A percentile compares a stretch with the other conserved stretches of the same genome.
Conservation (phyloP, 106 monocot genomes). For the Dendrobium officinale region DNA sequence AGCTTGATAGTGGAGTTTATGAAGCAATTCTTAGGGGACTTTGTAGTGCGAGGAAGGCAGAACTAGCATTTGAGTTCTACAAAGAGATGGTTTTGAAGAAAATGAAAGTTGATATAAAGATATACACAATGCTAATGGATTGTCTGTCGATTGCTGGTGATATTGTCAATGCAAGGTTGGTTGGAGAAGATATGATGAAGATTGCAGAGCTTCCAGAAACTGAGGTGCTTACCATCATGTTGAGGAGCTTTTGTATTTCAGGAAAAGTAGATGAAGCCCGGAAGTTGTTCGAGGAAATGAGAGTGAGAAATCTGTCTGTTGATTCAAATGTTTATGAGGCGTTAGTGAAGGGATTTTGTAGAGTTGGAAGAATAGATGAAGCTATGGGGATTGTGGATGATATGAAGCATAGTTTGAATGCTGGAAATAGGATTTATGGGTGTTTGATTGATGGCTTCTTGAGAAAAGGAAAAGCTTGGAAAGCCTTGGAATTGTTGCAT, state of each 20-base stretch:
- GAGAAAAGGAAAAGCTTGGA: constrained; percentile 26
- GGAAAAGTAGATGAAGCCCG: constrained; percentile 50
- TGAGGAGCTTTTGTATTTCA: constrained; percentile 60
- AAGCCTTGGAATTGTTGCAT: constrained; percentile 38
- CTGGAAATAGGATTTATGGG: constrained; percentile 28
- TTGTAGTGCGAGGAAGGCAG: constrained; percentile 34
- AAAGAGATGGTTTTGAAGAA: constrained; percentile 53
- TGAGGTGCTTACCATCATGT: constrained; percentile 28
- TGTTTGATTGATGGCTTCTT: constrained; percentile 60
- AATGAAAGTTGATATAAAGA: constrained; percentile 17
- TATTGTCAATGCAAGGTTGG: constrained; percentile 14
- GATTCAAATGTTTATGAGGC: constrained; percentile 21
- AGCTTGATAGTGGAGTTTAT: constrained; percentile 40
- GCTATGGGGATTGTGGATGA: constrained; percentile 40
- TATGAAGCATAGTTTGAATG: constrained; percentile 20
- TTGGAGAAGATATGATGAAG: constrained; percentile 66
- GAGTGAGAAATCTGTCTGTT: constrained; percentile 16
- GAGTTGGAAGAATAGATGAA: constrained; percentile 37
- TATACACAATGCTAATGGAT: constrained; percentile 39
- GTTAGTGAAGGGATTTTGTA: constrained; percentile 53
- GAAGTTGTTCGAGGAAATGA: constrained; percentile 42
- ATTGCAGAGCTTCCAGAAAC: constrained; percentile 20
- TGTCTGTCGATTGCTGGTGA: constrained; percentile 37
- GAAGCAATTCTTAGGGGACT: constrained; percentile 38
- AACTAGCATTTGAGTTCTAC: constrained; percentile 77